Base-by-base conservation (phyloP, 208 protist species). In the Trypanosoma boissoni region DNA sequence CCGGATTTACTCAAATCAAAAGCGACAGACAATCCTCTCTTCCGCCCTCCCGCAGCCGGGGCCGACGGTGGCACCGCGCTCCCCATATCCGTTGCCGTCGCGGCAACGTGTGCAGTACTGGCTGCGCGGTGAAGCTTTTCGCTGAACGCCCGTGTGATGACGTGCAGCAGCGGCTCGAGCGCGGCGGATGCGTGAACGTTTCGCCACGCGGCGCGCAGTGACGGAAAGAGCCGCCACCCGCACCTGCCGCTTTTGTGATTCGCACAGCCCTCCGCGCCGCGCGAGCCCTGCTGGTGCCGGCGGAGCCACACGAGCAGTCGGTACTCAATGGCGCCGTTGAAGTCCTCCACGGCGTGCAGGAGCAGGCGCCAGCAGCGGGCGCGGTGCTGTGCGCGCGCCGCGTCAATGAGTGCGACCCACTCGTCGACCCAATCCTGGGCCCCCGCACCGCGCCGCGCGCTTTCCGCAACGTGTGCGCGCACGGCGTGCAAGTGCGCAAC, bases 141-240 rank as follows among this genome's bases (percentile, higher is more conserved):
- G 59, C 67, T 63, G 43, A 88, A 85, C n/a, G 68, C 59, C 7
- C 61, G 60, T 0, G 78, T 80, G 37, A 78, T 65, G 28, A 84
- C 46, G 54, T 83, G 51, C 41, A 65, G 42, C 0, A 71, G 54
- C 9, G 83, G 83, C 45, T 80, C 68, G 28, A 91, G 54, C 5
- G 77, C 76, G 10, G 78, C 83, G 2, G 68, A 55, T 4, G 75
- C 77, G 29, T 70, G 68, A 4, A 80, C 77, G 23, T 80, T 78
- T 1, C 83, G 79, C 76, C 77, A 91, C 43, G 72, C 61, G 6
- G 59, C 26, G 9, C 76, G 78, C 28, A 91, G 74, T n/a, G 83
- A 76, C 0, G 75, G 71, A 52, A 75, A 67, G 6, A 63, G n/a
- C 7, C 56, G 48, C 31, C 52, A 3, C 10, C 34, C 10, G 5